Evolutionary conservation across 345 rosid genomes (phyloP).

Genomic region (Rhodamnia argentea): DNA sequence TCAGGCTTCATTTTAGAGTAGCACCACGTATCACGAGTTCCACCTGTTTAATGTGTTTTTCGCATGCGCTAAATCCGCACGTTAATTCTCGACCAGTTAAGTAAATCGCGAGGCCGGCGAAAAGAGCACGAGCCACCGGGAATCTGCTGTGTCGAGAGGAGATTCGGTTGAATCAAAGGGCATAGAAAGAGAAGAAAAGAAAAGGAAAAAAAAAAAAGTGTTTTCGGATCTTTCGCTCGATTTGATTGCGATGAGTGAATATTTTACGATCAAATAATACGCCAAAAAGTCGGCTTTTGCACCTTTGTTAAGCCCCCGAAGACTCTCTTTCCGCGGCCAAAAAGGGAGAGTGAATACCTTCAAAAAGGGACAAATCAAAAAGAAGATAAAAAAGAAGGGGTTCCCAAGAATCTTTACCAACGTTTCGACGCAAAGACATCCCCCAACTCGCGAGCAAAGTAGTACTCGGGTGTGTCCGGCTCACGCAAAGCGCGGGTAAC

Average conservation of each 20-base stretch:
- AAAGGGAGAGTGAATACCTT: background rate
- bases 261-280: background rate
- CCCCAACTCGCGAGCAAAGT: background rate
- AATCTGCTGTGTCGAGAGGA: background rate
- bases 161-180: background rate
- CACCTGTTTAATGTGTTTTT: too few species aligned
- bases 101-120: background rate
- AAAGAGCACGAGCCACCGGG: background rate
- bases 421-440: background rate
- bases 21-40: too few species aligned
- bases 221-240: background rate
- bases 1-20: too few species aligned
- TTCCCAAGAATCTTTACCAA: background rate
- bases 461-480: background rate
- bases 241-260: background rate
- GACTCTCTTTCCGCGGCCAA: background rate
- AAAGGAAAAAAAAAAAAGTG: background rate
- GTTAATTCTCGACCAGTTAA: background rate
- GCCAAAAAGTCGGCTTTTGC: background rate
- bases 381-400: too few species aligned
- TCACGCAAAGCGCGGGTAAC: accelerated
- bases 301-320: background rate
- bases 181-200: background rate
- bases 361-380: background rate
- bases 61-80: too few species aligned